Base-by-base conservation (phyloP, 2,329 filamentous ascomycete species). In the Penicillium sumatraense region DNA sequence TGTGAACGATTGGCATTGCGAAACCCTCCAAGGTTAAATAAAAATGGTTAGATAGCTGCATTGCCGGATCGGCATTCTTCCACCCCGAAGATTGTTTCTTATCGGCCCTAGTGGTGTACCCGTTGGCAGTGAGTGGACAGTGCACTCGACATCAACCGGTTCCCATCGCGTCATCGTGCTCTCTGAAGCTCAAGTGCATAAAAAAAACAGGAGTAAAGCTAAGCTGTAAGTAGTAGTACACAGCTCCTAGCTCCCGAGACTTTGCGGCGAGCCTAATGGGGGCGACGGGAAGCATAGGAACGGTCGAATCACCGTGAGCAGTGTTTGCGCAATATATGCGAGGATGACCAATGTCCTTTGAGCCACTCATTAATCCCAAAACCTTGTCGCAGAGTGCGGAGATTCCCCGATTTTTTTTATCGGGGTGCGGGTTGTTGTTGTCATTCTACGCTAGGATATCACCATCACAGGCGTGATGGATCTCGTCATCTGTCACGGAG, bases 251-350 rank as follows among this genome's bases (percentile, higher is more conserved):
- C 21, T n/a, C 6, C 10, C 8, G 16, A 20, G n/a, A 26, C 33
- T 23, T 27, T 23, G 26, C 16, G 1, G n/a, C 9, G 11, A 6
- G 16, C 16, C 27, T 13, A 31, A 23, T 29, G 18, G 16, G 26
- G 27, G n/a, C 10, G 11, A 13, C 26, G 13, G 14, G 21, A 4
- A 14, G 10, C 3, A n/a, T 31, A 13, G 26, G 10, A 5, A 31
- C 26, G 24, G 26, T 52, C 53, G 40, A 62, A 58, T 60, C 5
- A 54, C 20, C 5, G 31, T 14, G 3, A 18, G n/a, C 20, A 3
- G 8, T 45, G 45, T 60, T 62, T 10, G 50, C 59, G 57, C 50
- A 56, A 62, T 60, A 54, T 42, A 48, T 56, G 59, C 54, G 41
- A 24, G 48, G 13, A 51, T 53, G 31, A 21, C 33, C 51, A 53